phyloP scores from a whole-genome alignment of 176 grass and related monocot species.

The Oryza brachyantha region DNA sequence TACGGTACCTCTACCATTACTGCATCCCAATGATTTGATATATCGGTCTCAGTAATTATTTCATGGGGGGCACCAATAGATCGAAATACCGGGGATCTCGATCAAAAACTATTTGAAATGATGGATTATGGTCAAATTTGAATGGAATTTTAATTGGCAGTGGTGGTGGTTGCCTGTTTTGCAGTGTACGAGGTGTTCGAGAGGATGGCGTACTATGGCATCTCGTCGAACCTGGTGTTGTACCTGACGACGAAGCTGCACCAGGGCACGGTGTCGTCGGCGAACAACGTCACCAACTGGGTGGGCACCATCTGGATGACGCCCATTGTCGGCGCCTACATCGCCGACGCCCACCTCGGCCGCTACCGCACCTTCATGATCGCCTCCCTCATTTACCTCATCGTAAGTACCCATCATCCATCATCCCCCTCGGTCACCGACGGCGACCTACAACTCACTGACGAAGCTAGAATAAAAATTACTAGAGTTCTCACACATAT shows the following conservation, averaged over 20 bases:
- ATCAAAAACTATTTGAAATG: too few relatives aligned
- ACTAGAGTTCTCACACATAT: too few relatives aligned
- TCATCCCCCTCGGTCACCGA: too few relatives aligned
- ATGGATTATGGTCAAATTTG: too few relatives aligned
- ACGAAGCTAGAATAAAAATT: too few relatives aligned
- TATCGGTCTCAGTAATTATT: too few relatives aligned
- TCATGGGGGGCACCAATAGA: too few relatives aligned
- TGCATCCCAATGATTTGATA: too few relatives aligned
- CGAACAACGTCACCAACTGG: conserved; percentile 96
- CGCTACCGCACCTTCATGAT: conserved; percentile 83
- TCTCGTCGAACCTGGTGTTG: conserved; percentile 87
- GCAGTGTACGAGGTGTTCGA: conserved; percentile 95
- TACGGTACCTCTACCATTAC: too few relatives aligned
- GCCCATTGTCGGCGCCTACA: conserved; percentile 75
- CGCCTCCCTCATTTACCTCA: conserved; percentile 70
- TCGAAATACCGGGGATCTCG: too few relatives aligned
- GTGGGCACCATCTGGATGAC: conserved; percentile 92
- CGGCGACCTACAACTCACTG: too few relatives aligned
- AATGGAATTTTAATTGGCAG: too few relatives aligned
- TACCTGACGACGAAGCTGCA: conserved; percentile 82
- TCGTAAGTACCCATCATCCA: conserved; percentile 33
- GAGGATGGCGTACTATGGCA: conserved; percentile 89
- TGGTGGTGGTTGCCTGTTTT: not conserved
- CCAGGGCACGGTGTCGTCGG: conserved; percentile 70
- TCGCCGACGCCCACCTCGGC: conserved; percentile 89